phyloP scores from a whole-genome alignment of 768 basidiomycete species.

The Rhodocollybia butyracea region DNA sequence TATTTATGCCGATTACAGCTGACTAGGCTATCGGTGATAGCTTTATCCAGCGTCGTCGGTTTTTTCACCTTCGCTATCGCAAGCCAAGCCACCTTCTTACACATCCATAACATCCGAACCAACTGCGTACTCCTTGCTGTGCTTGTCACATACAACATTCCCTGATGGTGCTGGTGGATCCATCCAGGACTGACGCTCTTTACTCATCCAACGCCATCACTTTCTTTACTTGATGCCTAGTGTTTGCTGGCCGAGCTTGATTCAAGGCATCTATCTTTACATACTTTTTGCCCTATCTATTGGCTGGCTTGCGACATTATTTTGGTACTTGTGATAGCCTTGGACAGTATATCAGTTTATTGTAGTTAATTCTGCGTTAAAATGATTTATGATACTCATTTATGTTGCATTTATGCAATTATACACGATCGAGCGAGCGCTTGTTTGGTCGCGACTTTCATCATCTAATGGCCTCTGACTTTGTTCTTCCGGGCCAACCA shows the following conservation, averaged over 20 bases:
- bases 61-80: conserved; percentile 5
- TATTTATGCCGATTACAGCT: conserved; percentile 6
- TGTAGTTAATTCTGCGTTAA: neutral
- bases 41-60: conserved; percentile 2
- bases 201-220: too few relatives aligned
- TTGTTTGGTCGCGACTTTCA: too few relatives aligned
- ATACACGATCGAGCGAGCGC: too few relatives aligned
- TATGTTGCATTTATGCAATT: too few relatives aligned
- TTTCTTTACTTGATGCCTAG: neutral
- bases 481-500: conserved; percentile 77
- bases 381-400: too few relatives aligned
- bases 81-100: neutral
- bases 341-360: neutral
- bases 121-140: neutral
- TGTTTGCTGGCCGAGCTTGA: conserved; percentile 8
- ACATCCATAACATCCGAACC: neutral
- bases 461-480: conserved; percentile 4
- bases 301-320: conserved; percentile 1
- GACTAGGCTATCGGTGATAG: conserved; percentile 6
- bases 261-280: neutral
- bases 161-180: too few relatives aligned
- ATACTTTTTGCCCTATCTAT: neutral
- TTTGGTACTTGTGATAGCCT: neutral
- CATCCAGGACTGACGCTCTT: too few relatives aligned
- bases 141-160: neutral